Conservation (phyloP, 2,329 filamentous ascomycete genomes). For the Aspergillus caelatus region DNA sequence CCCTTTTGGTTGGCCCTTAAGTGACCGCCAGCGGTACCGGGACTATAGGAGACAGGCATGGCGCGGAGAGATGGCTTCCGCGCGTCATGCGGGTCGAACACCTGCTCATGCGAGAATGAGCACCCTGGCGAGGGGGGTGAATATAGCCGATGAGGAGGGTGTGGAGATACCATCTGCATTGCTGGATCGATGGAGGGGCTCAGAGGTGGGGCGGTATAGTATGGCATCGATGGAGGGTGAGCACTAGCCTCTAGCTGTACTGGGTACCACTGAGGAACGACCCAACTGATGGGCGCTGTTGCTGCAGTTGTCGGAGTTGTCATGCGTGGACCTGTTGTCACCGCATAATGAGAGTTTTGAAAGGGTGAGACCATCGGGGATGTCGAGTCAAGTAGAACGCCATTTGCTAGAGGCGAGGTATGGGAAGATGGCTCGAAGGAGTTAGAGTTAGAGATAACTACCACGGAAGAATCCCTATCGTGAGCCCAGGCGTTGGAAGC, state of each 20-base stretch:
- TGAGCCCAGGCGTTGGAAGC: constrained; percentile 25
- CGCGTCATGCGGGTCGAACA: constrained; percentile 22
- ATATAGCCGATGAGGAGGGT: constrained; percentile 22
- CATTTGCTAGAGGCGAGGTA: constrained; percentile 28
- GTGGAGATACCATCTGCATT: constrained; percentile 28
- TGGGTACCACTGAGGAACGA: constrained; percentile 33
- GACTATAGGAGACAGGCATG: constrained; percentile 30
- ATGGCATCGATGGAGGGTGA: constrained; percentile 24
- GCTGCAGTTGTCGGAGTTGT: constrained; percentile 29
- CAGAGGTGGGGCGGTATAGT: constrained; percentile 30
- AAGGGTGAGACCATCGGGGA: constrained; percentile 30
- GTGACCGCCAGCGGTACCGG: constrained; percentile 18
- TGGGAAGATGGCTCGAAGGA: constrained; percentile 31
- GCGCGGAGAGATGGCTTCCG: constrained; percentile 34
- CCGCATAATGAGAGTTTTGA: constrained; percentile 25
- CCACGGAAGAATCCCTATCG: constrained; percentile 19
- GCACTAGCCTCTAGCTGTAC: constrained; percentile 30
- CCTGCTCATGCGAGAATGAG: constrained; percentile 20
- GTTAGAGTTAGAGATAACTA: constrained; percentile 23
- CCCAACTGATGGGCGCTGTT: constrained; percentile 27
- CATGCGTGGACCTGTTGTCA: constrained; percentile 32
- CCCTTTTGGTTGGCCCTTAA: constrained; percentile 22
- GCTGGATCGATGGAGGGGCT: constrained; percentile 27
- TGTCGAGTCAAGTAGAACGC: constrained; percentile 30
- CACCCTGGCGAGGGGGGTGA: constrained; percentile 25